These are phyloP conservation scores for Rhododendron ferrugineum DNA, from an alignment of 148 eudicot species.

Conservation along the genomic window DNA sequence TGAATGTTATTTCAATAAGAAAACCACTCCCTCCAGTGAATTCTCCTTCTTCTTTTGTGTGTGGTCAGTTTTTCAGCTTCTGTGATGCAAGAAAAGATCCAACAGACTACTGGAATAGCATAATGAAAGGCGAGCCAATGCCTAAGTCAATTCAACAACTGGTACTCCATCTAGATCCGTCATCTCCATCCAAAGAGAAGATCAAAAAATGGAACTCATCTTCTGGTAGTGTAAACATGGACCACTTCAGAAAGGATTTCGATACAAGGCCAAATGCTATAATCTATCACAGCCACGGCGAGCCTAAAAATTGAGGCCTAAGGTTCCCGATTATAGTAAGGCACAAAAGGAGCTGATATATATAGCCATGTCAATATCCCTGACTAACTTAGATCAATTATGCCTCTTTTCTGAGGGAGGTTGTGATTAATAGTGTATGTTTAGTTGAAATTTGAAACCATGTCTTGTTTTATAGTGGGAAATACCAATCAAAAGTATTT, in stretches of 20 bases:
- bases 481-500: background rate
- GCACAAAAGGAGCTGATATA: background rate
- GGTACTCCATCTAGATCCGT: conserved; percentile 3
- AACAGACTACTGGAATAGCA: conserved; percentile 39
- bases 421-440: background rate
- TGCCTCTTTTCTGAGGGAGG: background rate
- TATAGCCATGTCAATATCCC: background rate
- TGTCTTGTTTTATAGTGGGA: background rate
- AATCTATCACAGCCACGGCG: conserved; percentile 30
- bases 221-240: background rate
- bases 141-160: conserved; percentile 37
- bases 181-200: background rate
- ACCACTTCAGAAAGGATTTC: conserved; percentile 26
- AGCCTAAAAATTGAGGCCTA: background rate
- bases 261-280: conserved; percentile 23
- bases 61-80: conserved; percentile 21
- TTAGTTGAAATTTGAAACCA: background rate
- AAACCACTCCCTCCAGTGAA: no score
- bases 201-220: background rate
- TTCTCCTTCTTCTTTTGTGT: background rate
- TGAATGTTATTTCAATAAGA: background rate
- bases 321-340: background rate
- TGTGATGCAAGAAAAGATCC: conserved; percentile 37
- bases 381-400: no score
- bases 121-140: conserved; percentile 46